Conservation (phyloP, 2,329 filamentous ascomycete genomes). For the Venturia aucupariae region DNA sequence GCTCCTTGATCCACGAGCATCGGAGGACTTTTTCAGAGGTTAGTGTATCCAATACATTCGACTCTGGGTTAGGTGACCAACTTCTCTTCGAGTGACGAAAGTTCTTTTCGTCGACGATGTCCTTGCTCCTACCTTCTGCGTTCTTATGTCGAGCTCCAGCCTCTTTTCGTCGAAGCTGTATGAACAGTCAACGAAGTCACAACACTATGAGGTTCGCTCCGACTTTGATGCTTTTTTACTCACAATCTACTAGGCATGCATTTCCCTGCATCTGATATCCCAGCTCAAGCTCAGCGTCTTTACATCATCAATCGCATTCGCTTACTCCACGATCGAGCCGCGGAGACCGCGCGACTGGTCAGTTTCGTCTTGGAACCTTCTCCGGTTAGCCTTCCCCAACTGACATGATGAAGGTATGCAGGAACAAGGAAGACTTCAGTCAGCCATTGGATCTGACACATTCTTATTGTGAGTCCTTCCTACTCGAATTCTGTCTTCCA, state of each 20-base stretch:
- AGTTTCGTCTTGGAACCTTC: background rate
- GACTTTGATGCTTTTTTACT: background rate
- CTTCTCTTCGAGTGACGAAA: too few species aligned
- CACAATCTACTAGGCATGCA: background rate
- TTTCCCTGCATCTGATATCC: conserved; percentile 2
- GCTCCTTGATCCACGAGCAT: background rate
- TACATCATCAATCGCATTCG: conserved; percentile 1
- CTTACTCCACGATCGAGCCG: conserved; percentile 2
- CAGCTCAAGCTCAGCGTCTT: background rate
- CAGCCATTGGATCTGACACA: background rate
- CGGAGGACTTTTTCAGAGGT: conserved; percentile 4
- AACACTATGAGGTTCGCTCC: too few species aligned
- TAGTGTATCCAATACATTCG: too few species aligned
- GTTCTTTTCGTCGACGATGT: too few species aligned
- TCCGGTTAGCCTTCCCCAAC: too few species aligned
- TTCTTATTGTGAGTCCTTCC: background rate
- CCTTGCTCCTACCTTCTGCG: too few species aligned
- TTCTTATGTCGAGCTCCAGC: too few species aligned
- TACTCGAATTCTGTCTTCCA: background rate
- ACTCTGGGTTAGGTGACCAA: too few species aligned
- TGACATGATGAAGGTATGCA: background rate
- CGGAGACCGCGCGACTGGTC: background rate
- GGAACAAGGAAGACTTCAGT: conserved; percentile 3
- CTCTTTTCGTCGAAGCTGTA: too few species aligned
- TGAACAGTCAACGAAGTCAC: too few species aligned